Evolutionary conservation across 2,329 filamentous ascomycete species (phyloP), one percentile per base, ranked within the genome.

Genomic region (Alternaria angustiovoidea): DNA sequence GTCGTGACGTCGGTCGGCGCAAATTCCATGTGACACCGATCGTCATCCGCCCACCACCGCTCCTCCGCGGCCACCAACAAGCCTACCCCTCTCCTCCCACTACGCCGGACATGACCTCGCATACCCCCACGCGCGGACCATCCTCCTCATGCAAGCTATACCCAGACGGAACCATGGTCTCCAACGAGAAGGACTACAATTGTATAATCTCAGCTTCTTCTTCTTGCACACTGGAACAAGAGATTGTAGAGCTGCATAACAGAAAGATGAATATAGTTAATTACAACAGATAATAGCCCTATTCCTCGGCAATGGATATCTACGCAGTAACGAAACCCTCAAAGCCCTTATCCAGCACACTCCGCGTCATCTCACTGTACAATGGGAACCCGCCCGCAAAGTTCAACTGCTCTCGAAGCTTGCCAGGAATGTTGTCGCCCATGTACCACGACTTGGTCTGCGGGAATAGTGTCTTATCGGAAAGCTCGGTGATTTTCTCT

Each of bases 391-490:
- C 81, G 7, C 81, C 81, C 9, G 80, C 73, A 65, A 77, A 83
- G 48, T 78, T 82, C 49, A 83, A 67, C 57, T 81, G 81, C 69
- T 83, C 81, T 16, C 78, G 73, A 11, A 76, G 71, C 72, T 82
- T 82, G 12, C 81, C 81, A 1, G 81, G 81, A 9, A 83, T 74
- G 44, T 83, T 83, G 12, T 78, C 79, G 7, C 78, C 77, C 78
- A 79, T 80, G 51, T 83, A 83, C 81, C 79, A 81, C 7, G 72
- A 75, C 26, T 79, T 76, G 0, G 78, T 78, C 26, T 73, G 72
- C 7, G 79, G 79, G 64, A 81, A 78, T 22, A 82, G 63, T 4
- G 80, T 81, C 67, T 77, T 75, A 36, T 80, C 77, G 22, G 75
- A 78, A 20, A 81, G 43, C 68, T 80, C 72, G 26, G 76, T 78